Base-by-base conservation (phyloP, 129 eudicot genomes). In the Escallonia herrerae region DNA sequence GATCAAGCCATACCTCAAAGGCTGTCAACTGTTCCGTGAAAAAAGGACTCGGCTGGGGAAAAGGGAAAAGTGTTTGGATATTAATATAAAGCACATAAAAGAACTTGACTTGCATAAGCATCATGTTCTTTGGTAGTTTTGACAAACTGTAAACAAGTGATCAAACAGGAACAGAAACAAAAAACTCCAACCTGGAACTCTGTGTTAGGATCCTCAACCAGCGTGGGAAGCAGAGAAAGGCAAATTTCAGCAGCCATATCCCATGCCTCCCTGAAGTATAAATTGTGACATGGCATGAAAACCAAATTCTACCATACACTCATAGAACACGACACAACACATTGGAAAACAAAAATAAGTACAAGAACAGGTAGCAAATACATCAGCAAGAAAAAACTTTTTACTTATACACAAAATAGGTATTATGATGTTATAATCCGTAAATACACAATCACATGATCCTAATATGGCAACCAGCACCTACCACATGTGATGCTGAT, bases 221-320 rank as follows among this genome's bases (percentile, higher is more conserved):
- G 76, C 43, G 90, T 69, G 47, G 96, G 96, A 71, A 93, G 96
- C 84, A 86, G 96, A 67, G 90, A 84, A 78, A 93, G 96, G 63
- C 99, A 93, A 50, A 89, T 88, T 78, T 93, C 99, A 57, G 96
- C 96, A 66, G 99, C 99, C 96, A 93, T 93, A 77, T 93, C 99
- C 99, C 99, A 93, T 50, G 96, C 99, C 76, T 93, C 95, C 99
- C 99, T 93, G 71, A n/a, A 62, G 62, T n/a, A 70, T 33, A 67
- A 4, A 56, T 52, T 15, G 51, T 58, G 60, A 62, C 55, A 71
- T 4, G 14, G 42, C 40, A 64, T 64, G 38, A 70, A 49, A 42
- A 51, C 70, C 65, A 50, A 45, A 40, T 22, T 22, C 33, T 22
- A 22, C 33, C 33, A 22, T 22, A 22, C 1, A 22, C 33, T 22